These are phyloP conservation scores for Arthrobotrys pseudoclavata DNA, from an alignment of 2,329 filamentous ascomycete genomes.

Conservation along the genomic window DNA sequence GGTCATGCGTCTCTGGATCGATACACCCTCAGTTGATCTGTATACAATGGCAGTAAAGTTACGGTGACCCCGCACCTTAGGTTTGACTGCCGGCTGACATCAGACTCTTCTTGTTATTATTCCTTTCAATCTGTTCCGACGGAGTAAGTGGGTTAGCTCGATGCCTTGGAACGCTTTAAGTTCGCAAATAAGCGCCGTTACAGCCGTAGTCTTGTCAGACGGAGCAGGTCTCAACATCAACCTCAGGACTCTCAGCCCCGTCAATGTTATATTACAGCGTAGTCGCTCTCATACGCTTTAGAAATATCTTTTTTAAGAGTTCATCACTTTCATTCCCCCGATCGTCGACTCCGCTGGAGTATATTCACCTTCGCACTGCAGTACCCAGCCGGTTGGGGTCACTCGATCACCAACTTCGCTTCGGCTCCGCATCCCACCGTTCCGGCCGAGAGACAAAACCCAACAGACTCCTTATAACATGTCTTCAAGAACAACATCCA, in stretches of 20 bases:
- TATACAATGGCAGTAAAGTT: not conserved
- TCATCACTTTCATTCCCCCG: not conserved
- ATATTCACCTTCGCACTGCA: not conserved
- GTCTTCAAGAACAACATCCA: not conserved
- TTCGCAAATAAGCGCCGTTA: constrained; percentile 16
- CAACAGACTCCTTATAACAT: not conserved
- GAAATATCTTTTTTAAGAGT: not conserved
- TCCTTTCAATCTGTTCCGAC: not conserved
- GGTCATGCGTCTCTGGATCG: constrained; percentile 21
- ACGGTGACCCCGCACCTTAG: constrained; percentile 4
- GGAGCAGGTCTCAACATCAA: constrained; percentile 8
- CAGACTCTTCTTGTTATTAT: not conserved
- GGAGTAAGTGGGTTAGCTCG: not conserved
- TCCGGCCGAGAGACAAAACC: constrained; percentile 20
- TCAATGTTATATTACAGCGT: not conserved
- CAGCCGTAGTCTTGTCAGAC: constrained; percentile 6
- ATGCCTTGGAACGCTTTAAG: not conserved
- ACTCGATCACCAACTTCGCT: not conserved
- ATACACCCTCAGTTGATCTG: constrained; percentile 19
- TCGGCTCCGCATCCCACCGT: constrained; percentile 23
- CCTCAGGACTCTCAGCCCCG: not conserved
- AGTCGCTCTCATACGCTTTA: not conserved
- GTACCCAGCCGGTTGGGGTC: not conserved
- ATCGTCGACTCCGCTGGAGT: too few species aligned
- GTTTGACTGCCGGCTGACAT: constrained; percentile 13